Conservation (phyloP, 75 land plant species). For the Cryptomeria japonica region DNA sequence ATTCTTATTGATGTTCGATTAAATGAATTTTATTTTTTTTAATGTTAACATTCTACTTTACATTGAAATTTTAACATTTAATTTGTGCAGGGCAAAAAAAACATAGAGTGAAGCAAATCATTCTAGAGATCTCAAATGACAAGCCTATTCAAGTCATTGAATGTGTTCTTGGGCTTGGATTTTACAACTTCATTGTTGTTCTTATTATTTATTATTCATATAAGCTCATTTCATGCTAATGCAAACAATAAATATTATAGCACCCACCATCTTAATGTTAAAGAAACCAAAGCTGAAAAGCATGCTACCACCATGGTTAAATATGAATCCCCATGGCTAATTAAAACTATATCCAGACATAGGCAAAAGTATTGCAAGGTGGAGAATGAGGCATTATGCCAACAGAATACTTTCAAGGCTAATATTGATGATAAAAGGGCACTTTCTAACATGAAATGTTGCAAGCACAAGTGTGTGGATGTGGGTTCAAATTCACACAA, state of each 20-base stretch:
- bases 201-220: not conserved
- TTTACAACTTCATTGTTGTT: not conserved
- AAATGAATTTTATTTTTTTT: too few species aligned
- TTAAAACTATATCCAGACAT: not conserved
- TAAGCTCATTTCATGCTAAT: not conserved
- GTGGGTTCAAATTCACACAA: conserved; percentile 31
- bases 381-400: not conserved
- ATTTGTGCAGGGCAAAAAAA: not conserved
- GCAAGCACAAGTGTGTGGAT: conserved; percentile 49
- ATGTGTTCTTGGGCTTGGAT: not conserved
- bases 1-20: too few species aligned
- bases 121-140: not conserved
- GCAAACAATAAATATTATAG: not conserved
- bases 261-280: not conserved
- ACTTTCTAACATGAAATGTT: conserved; percentile 23
- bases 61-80: too few species aligned
- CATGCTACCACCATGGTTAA: not conserved
- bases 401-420: too few species aligned
- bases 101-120: not conserved
- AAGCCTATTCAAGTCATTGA: not conserved
- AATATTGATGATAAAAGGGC: not conserved
- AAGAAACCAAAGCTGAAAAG: not conserved
- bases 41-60: too few species aligned
- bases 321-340: not conserved
- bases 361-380: not conserved